Base-by-base conservation (phyloP, 176 grass and related monocot species). In the Zea luxurians region DNA sequence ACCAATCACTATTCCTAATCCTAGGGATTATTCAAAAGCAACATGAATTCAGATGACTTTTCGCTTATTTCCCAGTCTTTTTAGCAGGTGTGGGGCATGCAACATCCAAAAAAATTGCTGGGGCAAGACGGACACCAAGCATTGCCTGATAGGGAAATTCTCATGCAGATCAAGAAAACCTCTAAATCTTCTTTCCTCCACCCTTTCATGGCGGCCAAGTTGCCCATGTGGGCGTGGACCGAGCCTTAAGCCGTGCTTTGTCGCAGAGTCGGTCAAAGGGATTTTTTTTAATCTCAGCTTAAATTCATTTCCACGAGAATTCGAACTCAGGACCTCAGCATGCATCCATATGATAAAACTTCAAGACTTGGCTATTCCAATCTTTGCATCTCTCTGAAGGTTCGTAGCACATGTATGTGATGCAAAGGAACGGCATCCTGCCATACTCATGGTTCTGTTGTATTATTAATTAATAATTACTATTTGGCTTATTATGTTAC, bases 1-100 rank as follows among this genome's bases (percentile, higher is more conserved):
- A 70, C 45, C 13, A 72, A 57, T 64, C 6, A 66, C 40, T 68
- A 75, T 58, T 21, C 75, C 40, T 68, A 75, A 47, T 21, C 75
- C 40, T 20, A 46, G 3, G 40, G 27, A 46, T 15, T 68, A 45
- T 65, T 65, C 1, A 59, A 15, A 76, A 10, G 15, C 1, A 36
- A 62, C 0, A 18, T 45, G 20, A 47, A 66, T 36, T 36, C 13
- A 27, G 4, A 17, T 68, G 16, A 21, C 15, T 15, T 83, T 8
- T 83, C 62, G 10, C 8, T 11, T 75, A 67, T 46, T 76, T 36
- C 21, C 27, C 64, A 61, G 21, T 20, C 40, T 50, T 48, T 76
- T 69, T 34, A 42, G 64, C 17, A 70, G 36, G 1, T 13, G 53
- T 58, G n/a, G 11, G 15, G 0, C 18, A 12, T 62, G 16, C 21